These are phyloP conservation scores for Entamoeba histolytica DNA, from an alignment of 208 protist genomes.

Conservation along the genomic window DNA sequence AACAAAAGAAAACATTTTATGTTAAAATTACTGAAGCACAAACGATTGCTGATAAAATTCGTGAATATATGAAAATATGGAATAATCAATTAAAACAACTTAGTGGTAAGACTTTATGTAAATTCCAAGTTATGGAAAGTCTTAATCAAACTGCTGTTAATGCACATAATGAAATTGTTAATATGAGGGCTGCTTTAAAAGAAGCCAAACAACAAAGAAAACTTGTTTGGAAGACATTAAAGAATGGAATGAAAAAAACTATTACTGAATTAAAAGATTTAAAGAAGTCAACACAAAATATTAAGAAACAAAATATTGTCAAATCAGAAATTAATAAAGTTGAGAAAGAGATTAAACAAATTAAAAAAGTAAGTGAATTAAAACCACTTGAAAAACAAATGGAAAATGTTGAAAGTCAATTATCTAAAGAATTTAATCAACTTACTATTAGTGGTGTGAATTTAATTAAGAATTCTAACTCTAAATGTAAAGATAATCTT, in stretches of 20 bases:
- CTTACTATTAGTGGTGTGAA: background rate
- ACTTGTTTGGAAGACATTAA: background rate
- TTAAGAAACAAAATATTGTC: background rate
- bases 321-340: background rate
- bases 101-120: background rate
- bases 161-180: background rate
- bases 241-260: background rate
- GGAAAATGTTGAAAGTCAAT: background rate
- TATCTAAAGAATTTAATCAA: background rate
- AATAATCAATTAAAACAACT: background rate
- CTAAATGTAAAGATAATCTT: background rate
- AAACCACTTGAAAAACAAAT: background rate
- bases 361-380: background rate
- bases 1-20: background rate
- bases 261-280: background rate
- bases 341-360: background rate
- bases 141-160: background rate
- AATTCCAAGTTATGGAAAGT: background rate
- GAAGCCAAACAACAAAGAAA: background rate
- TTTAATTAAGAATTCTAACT: background rate
- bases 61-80: background rate
- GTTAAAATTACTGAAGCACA: background rate
- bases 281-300: background rate
- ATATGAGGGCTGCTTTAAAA: background rate
- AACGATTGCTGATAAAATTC: background rate